phyloP scores from a whole-genome alignment of 345 rosid species.

The Eucalyptus shirleyi region DNA sequence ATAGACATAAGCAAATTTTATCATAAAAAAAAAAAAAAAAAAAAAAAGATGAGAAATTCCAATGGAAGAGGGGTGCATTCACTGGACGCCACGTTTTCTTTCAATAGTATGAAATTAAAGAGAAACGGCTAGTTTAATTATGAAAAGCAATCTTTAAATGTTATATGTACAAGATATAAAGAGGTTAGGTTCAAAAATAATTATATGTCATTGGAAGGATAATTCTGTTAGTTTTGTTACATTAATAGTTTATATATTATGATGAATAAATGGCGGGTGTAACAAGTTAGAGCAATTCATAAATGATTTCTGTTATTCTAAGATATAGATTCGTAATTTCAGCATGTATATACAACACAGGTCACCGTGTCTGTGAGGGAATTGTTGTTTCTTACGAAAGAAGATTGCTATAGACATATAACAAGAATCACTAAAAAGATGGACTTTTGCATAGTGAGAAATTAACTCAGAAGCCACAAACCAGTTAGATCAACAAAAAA shows the following conservation, averaged over 20 bases:
- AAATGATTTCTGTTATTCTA: background rate
- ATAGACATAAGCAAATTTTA: background rate
- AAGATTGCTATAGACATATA: background rate
- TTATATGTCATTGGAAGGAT: background rate
- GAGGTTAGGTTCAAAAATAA: background rate
- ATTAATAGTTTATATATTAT: background rate
- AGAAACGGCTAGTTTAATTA: background rate
- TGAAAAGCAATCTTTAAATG: background rate
- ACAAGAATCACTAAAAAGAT: background rate
- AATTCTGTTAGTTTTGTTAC: background rate
- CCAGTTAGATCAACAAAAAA: background rate
- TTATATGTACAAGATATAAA: background rate
- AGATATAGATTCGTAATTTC: background rate
- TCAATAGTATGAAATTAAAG: fast-evolving
- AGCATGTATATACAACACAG: background rate
- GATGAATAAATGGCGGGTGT: fast-evolving
- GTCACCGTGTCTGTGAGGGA: background rate
- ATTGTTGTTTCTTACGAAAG: background rate
- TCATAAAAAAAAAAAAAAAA: fast-evolving
- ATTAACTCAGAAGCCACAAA: background rate
- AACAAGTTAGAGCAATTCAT: background rate
- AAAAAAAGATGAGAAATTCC: background rate
- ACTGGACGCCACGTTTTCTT: background rate
- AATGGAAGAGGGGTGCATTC: background rate
- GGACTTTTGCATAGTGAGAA: background rate